Evolutionary conservation across 2,329 filamentous ascomycete genomes (phyloP).

Genomic region (Neophaeococcomyces aloes): DNA sequence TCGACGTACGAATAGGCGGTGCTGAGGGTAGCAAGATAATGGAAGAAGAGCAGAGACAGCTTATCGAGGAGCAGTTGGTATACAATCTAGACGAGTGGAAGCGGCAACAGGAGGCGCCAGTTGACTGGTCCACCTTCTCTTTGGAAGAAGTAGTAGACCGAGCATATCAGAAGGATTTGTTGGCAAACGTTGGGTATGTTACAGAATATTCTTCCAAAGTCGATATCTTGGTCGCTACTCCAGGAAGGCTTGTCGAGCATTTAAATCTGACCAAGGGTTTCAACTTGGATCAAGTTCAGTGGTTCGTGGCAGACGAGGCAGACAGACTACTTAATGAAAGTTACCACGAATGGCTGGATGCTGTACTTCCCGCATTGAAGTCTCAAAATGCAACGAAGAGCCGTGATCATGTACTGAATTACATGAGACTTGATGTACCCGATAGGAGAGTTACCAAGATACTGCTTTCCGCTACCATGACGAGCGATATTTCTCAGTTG

Average conservation of each 20-base stretch:
- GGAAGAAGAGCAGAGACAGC: constrained; percentile 49
- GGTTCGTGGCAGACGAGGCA: constrained; percentile 90
- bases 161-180: constrained; percentile 29
- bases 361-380: constrained; percentile 60
- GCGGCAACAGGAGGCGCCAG: constrained; percentile 27
- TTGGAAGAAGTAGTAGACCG: constrained; percentile 36
- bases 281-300: constrained; percentile 64
- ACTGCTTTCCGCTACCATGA: constrained; percentile 95
- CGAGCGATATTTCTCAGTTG: constrained; percentile 76
- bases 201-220: constrained; percentile 59
- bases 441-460: constrained; percentile 43
- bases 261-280: constrained; percentile 83
- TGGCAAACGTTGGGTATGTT: constrained; percentile 50
- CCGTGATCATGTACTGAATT: constrained; percentile 74
- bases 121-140: constrained; percentile 39
- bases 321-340: constrained; percentile 83
- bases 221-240: constrained; percentile 88
- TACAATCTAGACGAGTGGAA: constrained; percentile 57
- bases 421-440: constrained; percentile 65
- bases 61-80: constrained; percentile 54
- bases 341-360: constrained; percentile 79
- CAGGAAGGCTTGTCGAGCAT: constrained; percentile 85
- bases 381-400: constrained; percentile 82
- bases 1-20: constrained; percentile 65
- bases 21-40: constrained; percentile 74